phyloP scores from a whole-genome alignment of 1,284 basidiomycete species.

The Ceraceosorus guamensis region DNA sequence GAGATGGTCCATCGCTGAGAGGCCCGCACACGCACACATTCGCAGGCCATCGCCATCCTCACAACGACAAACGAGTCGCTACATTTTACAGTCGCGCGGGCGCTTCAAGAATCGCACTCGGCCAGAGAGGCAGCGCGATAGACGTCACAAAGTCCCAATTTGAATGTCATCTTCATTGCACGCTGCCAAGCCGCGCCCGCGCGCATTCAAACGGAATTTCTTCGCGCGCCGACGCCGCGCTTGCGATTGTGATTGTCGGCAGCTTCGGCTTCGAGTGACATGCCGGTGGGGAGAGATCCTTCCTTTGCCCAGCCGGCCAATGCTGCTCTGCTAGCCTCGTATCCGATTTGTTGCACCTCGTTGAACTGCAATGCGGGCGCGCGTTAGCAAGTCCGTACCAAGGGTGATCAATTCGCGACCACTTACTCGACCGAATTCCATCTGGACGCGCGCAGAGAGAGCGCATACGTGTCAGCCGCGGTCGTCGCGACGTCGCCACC shows the following conservation, averaged over 20 bases:
- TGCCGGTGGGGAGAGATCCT: constrained; percentile 66
- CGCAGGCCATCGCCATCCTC: neutral
- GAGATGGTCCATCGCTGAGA: neutral
- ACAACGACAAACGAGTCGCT: neutral
- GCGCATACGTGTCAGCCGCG: too few species aligned
- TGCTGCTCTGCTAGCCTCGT: constrained; percentile 65
- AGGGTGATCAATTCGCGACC: too few species aligned
- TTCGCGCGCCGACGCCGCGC: constrained; percentile 23
- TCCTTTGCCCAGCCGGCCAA: constrained; percentile 74
- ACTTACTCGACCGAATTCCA: constrained; percentile 24
- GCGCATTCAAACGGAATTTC: constrained; percentile 23
- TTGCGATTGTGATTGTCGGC: constrained; percentile 8
- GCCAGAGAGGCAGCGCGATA: neutral
- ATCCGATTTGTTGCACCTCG: constrained; percentile 70
- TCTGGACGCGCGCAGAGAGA: neutral
- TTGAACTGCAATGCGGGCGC: constrained; percentile 47
- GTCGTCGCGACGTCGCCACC: too few species aligned
- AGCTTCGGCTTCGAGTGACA: constrained; percentile 3
- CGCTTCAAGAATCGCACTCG: neutral
- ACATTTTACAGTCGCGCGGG: neutral
- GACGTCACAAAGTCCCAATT: too few species aligned
- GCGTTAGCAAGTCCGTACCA: too few species aligned
- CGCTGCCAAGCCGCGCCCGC: too few species aligned
- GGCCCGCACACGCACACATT: neutral
- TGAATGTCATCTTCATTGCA: too few species aligned